Evolutionary conservation across 129 eudicot genomes (phyloP).

Genomic region (Flaveria robusta): DNA sequence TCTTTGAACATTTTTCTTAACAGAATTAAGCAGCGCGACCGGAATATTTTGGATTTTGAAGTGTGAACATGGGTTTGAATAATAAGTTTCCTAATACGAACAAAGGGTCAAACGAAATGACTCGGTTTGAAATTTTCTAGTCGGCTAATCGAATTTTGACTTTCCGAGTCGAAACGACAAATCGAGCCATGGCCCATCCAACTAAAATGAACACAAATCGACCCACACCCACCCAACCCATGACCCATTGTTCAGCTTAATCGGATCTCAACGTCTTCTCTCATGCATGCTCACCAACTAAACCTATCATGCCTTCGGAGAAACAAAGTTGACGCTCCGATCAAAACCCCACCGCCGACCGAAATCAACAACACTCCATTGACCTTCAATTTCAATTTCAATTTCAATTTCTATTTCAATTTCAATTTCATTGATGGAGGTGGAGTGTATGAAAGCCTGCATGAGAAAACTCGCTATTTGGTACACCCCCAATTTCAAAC

Average conservation of each 20-base stretch:
- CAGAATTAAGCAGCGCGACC: too few relatives aligned
- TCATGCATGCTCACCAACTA: slow-evolving; percentile 28
- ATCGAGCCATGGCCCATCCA: not conserved
- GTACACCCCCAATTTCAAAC: slow-evolving; percentile 54
- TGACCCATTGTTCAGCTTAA: not conserved
- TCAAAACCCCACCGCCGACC: not conserved
- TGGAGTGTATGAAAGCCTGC: slow-evolving; percentile 37
- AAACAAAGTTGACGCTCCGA: slow-evolving; percentile 35
- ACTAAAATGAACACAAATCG: not conserved
- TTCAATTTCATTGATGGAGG: slow-evolving; percentile 17
- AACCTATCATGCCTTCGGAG: not conserved
- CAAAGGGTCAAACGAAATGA: not conserved
- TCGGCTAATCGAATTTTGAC: not conserved
- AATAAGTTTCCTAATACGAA: not conserved
- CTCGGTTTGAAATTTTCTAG: not conserved
- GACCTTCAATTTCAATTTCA: not conserved
- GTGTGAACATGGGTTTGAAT: not conserved
- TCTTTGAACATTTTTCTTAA: too few relatives aligned
- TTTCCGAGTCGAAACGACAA: not conserved
- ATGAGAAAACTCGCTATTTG: slow-evolving; percentile 53
- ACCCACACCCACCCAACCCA: not conserved
- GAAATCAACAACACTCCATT: not conserved
- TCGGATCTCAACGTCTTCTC: not conserved
- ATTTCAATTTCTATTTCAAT: too few relatives aligned
- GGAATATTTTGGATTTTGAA: too few relatives aligned